Evolutionary conservation across 441 rosid species (phyloP), one percentile per base, ranked within the genome.

Genomic region (Croton setiger): DNA sequence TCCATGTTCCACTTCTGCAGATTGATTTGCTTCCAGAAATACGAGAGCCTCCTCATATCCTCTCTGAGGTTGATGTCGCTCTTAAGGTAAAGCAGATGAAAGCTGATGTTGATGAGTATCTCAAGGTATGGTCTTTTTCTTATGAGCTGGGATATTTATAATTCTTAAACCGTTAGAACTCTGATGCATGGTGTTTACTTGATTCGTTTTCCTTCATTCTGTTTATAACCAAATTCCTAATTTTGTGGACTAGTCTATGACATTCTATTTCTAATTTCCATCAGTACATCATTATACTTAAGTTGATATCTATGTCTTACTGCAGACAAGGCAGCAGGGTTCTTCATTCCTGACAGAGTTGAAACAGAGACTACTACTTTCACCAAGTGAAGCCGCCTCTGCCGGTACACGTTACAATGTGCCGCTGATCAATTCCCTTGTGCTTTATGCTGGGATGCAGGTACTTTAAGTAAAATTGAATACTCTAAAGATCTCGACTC

Each of bases 391-490:
- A 72, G 97, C 91, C 78, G 84, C 86, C 52, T 66, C 83, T 33
- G 92, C 99, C 39, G 98, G 99, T 64, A 88, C 99, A n/a, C 87
- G 80, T 65, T 93, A 96, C 82, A 94, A 87, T 61, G 97, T 89
- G 59, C 92, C 94, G 7, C 79, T 96, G 80, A 91, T 96, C 69
- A 96, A 96, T 77, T 96, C 99, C 56, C 96, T 96, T 68, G 98
- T 96, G 73, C 96, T 95, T 68, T 92, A 95, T 77, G 87, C 93
- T 48, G 99, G 99, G 75, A 91, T 95, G 95, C 99, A 95, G 97
- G 99, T 92, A 80, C 48, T 11, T 44, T 39, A 11, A 11, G 39
- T n/a, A 17, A 12, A 41, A 6, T 14, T 13, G 48, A 20, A 48
- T 58, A 13, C 47, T 47, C 35, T 39, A 7, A 41, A 39, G 43